Conservation (phyloP, 2,329 filamentous ascomycete species). For the Fusarium sp. region DNA sequence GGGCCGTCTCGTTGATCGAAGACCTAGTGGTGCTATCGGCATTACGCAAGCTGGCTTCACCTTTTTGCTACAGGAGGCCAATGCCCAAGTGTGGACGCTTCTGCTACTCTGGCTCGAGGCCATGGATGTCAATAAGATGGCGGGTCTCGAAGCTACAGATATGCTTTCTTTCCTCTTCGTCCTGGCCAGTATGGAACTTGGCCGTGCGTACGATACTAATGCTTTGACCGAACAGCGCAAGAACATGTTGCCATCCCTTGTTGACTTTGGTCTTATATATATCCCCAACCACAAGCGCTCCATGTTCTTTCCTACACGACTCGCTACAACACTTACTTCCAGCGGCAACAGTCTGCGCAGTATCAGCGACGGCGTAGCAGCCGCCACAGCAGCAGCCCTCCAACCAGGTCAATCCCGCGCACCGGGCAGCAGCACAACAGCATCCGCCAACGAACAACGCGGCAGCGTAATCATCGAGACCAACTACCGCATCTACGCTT, state of each 20-base stretch:
- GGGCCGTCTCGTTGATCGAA: constrained; percentile 80
- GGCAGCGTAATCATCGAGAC: constrained; percentile 97
- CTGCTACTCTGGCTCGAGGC: constrained; percentile 93
- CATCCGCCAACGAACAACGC: constrained; percentile 60
- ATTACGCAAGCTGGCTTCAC: constrained; percentile 96
- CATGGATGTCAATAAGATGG: constrained; percentile 67
- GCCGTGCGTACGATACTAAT: constrained; percentile 87
- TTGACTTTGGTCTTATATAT: constrained; percentile 94
- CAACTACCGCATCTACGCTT: constrained; percentile 97
- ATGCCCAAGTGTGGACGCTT: constrained; percentile 96
- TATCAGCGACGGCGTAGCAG: constrained; percentile 74
- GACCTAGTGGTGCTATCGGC: constrained; percentile 72
- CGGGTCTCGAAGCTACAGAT: constrained; percentile 87
- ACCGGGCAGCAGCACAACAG: constrained; percentile 49
- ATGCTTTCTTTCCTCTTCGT: constrained; percentile 97
- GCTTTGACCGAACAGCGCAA: constrained; percentile 84
- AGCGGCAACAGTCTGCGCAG: constrained; percentile 80
- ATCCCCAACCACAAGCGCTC: constrained; percentile 67
- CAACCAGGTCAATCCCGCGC: constrained; percentile 51
- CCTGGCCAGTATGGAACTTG: constrained; percentile 91
- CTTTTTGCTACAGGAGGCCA: constrained; percentile 93
- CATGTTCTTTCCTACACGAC: constrained; percentile 88
- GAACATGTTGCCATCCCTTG: constrained; percentile 89
- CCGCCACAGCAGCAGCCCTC: constrained; percentile 65
- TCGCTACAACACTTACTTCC: constrained; percentile 89